Evolutionary conservation across 257 asterid genomes (phyloP).

Genomic region (Parsonsia alboflavescens): DNA sequence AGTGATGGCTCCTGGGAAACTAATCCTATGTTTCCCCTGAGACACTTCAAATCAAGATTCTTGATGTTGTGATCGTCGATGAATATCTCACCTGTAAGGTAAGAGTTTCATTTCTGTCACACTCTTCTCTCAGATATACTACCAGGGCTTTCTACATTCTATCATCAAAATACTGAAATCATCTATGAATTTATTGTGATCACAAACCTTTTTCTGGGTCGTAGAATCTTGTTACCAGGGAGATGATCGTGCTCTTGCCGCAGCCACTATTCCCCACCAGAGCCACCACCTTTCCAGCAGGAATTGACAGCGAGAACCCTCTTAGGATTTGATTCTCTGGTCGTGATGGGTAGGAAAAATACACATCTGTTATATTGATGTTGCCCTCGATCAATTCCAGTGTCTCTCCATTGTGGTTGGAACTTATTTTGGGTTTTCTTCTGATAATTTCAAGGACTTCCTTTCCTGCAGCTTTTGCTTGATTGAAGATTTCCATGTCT

Average conservation of each 20-base stretch:
- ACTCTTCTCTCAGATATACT: slow-evolving; percentile 2
- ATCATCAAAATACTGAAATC: not conserved
- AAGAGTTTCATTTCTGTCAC: not conserved
- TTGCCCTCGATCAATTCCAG: slow-evolving; percentile 43
- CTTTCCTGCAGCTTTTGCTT: slow-evolving; percentile 83
- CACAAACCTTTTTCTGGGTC: slow-evolving; percentile 58
- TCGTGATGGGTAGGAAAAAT: slow-evolving; percentile 71
- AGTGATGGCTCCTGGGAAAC: slow-evolving; percentile 89
- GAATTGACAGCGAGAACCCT: slow-evolving; percentile 74
- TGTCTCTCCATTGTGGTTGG: slow-evolving; percentile 33
- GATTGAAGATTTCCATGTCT: slow-evolving; percentile 79
- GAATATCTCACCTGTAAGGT: slow-evolving; percentile 52
- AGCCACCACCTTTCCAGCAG: slow-evolving; percentile 75
- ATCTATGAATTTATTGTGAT: not conserved
- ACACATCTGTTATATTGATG: slow-evolving; percentile 50
- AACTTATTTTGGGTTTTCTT: slow-evolving; percentile 58
- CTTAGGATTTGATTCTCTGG: slow-evolving; percentile 46
- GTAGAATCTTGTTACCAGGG: slow-evolving; percentile 60
- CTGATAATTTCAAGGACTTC: slow-evolving; percentile 65
- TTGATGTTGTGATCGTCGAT: slow-evolving; percentile 59
- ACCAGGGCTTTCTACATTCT: too few relatives aligned
- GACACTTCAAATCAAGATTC: slow-evolving; percentile 64
- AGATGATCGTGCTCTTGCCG: slow-evolving; percentile 81
- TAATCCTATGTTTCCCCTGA: slow-evolving; percentile 66
- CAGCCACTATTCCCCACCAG: slow-evolving; percentile 78